Evolutionary conservation across 176 grass and related monocot genomes (phyloP), one percentile per base, ranked within the genome.

Genomic region (Eragrostis curvula): DNA sequence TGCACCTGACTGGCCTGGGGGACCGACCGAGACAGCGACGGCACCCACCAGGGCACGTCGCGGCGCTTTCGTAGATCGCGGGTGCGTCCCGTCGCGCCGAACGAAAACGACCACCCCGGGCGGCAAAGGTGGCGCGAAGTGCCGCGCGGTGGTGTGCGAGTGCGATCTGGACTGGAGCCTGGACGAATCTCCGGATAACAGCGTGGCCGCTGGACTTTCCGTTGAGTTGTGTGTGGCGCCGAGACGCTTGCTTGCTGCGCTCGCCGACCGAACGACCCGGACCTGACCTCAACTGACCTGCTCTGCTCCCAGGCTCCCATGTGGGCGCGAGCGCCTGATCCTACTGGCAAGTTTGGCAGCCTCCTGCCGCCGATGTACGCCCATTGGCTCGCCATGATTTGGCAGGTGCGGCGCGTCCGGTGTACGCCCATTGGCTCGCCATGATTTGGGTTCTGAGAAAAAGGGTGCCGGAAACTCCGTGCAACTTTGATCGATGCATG

Each of bases 141-240:
- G 32, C 3, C 4, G 32, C 32, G 32, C 32, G n/a, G n/a, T n/a
- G n/a, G n/a, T n/a, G 16, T 6, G 15, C 50, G 7, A 20, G 14
- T 0, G 18, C 17, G 18, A 17, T 14, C 15, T 14, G 49, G 15
- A 14, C 3, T 15, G 32, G 32, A 36, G 32, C 20, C 53, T 58
- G 5, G 36, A 42, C 36, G 86, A 84, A 88, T 84, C 81, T 68
- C 42, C 21, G 16, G 51, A 53, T 53, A 53, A 53, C 51, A 7
- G 6, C 49, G 15, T 15, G 13, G 2, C 15, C 32, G 32, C 32
- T 36, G 32, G 32, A 16, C 49, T 3, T 18, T 53, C 27, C 2
- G 66, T 39, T 39, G 52, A 24, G 63, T 44, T 39, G 21, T 47
- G 65, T 68, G 81, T 15, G 48, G 40, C 17, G 32, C 44, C 48